Conservation (phyloP, 139 green algal genomes). For the Ostreobium quekettii region DNA sequence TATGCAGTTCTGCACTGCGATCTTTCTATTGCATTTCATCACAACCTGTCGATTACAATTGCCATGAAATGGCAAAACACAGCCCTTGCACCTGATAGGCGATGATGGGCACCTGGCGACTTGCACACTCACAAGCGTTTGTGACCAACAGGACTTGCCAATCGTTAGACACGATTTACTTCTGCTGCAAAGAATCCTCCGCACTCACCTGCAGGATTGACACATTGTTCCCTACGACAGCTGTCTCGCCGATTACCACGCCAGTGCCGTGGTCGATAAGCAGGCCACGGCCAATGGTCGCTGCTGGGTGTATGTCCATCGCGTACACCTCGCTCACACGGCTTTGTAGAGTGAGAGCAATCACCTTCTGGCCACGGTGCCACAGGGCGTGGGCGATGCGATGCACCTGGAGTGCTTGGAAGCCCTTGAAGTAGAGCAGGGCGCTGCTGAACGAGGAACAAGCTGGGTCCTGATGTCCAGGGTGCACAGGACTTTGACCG, state of each 20-base stretch:
- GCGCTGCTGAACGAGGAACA: slow-evolving; percentile 66
- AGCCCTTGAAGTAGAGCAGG: slow-evolving; percentile 94
- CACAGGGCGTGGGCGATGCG: slow-evolving; percentile 87
- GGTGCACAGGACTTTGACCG: no score
- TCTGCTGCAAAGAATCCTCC: no score
- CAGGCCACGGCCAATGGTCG: slow-evolving; percentile 85
- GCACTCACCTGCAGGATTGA: slow-evolving; percentile 66
- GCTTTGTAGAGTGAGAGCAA: slow-evolving; percentile 73
- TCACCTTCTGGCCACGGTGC: slow-evolving; percentile 55
- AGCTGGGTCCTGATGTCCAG: slow-evolving; percentile 71
- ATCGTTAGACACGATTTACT: no score
- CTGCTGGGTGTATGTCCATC: slow-evolving; percentile 92
- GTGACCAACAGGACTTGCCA: no score
- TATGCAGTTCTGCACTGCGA: no score
- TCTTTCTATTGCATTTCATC: no score
- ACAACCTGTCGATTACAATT: no score
- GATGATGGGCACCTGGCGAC: no score
- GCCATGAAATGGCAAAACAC: no score
- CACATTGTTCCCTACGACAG: slow-evolving; percentile 78
- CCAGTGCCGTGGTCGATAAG: slow-evolving; percentile 93
- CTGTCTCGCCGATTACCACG: slow-evolving; percentile 88
- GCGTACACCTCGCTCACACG: slow-evolving; percentile 68
- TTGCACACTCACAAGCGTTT: no score
- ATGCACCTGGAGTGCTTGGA: slow-evolving; percentile 86
- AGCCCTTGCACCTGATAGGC: no score